Evolutionary conservation across 768 basidiomycete species (phyloP).

Genomic region (Leccinellum albellum): DNA sequence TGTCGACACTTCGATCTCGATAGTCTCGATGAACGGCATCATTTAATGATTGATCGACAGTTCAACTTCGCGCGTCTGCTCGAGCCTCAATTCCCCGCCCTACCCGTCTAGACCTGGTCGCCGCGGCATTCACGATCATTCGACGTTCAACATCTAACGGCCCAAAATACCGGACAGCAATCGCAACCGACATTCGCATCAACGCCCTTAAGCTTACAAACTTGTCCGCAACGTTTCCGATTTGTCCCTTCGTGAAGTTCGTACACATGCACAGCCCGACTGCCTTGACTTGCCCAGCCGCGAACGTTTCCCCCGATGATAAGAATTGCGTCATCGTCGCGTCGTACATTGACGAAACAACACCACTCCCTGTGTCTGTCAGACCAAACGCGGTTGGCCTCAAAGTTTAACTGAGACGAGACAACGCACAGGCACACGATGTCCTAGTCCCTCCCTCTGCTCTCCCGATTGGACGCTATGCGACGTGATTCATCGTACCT

Average conservation of each 20-base stretch:
- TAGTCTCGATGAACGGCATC: background rate
- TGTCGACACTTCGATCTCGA: background rate
- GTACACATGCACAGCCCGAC: background rate
- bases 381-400: background rate
- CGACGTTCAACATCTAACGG: background rate
- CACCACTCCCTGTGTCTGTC: background rate
- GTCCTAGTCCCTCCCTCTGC: constrained; percentile 1
- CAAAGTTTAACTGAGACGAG: constrained; percentile 1
- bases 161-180: background rate
- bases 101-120: background rate
- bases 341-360: background rate
- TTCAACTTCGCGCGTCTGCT: background rate
- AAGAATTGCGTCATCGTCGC: background rate
- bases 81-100: background rate
- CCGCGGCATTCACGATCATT: background rate
- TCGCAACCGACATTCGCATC: background rate
- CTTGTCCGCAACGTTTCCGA: background rate
- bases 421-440: background rate
- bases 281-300: background rate
- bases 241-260: background rate
- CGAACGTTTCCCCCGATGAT: background rate
- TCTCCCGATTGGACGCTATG: background rate
- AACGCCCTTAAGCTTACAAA: background rate
- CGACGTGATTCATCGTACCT: constrained; percentile 4
- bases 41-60: constrained; percentile 1